Conservation (phyloP, 2,329 filamentous ascomycete genomes). For the Phaeophleospora eucalypticola region DNA sequence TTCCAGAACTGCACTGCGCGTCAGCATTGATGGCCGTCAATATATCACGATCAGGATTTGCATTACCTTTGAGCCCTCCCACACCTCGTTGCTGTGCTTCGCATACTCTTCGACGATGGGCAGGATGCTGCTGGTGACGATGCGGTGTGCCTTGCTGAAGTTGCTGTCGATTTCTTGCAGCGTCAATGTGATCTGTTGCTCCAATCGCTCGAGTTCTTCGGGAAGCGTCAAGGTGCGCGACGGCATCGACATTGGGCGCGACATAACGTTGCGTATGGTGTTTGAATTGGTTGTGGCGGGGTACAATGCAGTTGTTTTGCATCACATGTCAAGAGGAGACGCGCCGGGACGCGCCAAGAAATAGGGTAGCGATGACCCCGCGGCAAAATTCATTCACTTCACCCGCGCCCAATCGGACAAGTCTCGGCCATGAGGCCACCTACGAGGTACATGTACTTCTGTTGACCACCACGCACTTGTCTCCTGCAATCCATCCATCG, state of each 20-base stretch:
- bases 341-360: neutral
- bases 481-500: no score
- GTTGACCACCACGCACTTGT: no score
- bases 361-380: neutral
- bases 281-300: no score
- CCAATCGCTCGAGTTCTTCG: constrained; percentile 90
- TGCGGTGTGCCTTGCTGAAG: constrained; percentile 93
- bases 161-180: constrained; percentile 99
- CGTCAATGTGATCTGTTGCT: constrained; percentile 94
- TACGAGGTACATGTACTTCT: no score
- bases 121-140: constrained; percentile 88
- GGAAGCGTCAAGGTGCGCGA: constrained; percentile 68
- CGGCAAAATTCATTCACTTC: neutral
- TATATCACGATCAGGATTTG: neutral
- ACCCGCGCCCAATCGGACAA: no score
- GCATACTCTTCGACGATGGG: constrained; percentile 94
- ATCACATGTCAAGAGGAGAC: neutral
- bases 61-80: constrained; percentile 87
- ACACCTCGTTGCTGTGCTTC: constrained; percentile 87
- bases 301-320: neutral
- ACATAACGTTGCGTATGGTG: constrained; percentile 6
- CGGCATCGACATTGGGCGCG: constrained; percentile 36
- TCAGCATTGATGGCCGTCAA: constrained; percentile 3
- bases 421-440: no score
- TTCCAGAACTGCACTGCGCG: constrained; percentile 78